Percentiles rank a stretch among this genome's conserved stretches.
These are phyloP conservation scores for Panicum miliaceum DNA, from an alignment of 176 grass and related monocot genomes.

Conservation along the genomic window DNA sequence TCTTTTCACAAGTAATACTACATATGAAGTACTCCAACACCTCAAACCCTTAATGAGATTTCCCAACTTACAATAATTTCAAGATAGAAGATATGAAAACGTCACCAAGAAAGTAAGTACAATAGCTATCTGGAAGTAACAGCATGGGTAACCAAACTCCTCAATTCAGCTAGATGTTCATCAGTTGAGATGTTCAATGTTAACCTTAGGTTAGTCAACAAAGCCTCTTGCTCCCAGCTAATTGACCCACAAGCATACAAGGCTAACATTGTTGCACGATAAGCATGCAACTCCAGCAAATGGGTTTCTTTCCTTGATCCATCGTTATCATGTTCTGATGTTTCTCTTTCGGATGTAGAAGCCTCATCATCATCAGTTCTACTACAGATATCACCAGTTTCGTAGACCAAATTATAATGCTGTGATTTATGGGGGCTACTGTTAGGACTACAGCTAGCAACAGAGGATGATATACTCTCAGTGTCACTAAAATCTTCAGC, in stretches of 20 bases:
- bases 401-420: conserved; percentile 41
- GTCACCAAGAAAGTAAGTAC: conserved; percentile 31
- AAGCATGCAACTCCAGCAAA: conserved; percentile 90
- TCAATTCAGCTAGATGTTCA: conserved; percentile 85
- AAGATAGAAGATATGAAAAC: conserved; percentile 20
- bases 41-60: conserved; percentile 30
- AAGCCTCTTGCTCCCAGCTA: conserved; percentile 94
- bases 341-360: conserved; percentile 65
- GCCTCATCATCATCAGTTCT: conserved; percentile 57
- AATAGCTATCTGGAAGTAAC: conserved; percentile 57
- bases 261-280: conserved; percentile 77
- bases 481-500: conserved; percentile 51
- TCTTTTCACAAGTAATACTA: conserved; percentile 48
- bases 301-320: conserved; percentile 53
- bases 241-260: conserved; percentile 86
- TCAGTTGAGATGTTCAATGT: conserved; percentile 92
- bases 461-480: conserved; percentile 70
- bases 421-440: conserved; percentile 42
- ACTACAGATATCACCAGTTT: conserved; percentile 53
- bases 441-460: conserved; percentile 82
- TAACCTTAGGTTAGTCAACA: conserved; percentile 91
- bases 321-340: conserved; percentile 45
- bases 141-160: conserved; percentile 62
- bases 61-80: conserved; percentile 49
- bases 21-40: conserved; percentile 45